Conservation (phyloP, 176 grass and related monocot genomes). For the Themeda triandra region DNA sequence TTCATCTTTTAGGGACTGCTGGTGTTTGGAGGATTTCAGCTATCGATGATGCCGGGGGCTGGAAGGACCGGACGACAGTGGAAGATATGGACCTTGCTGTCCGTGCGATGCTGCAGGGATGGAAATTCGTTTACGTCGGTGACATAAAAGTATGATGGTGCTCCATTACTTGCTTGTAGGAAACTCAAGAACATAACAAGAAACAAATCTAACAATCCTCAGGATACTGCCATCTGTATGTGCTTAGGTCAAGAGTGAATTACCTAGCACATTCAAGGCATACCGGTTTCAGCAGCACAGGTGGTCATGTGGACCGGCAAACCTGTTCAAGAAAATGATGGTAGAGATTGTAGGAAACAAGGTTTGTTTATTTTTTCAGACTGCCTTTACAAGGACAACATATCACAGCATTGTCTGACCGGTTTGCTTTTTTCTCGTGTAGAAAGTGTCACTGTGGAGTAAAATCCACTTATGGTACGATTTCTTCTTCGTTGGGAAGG, state of each 20-base stretch:
- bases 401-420: conserved; percentile 9
- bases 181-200: neutral
- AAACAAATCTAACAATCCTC: conserved; percentile 4
- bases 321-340: conserved; percentile 90
- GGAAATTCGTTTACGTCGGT: conserved; percentile 86
- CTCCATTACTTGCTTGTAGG: conserved; percentile 15
- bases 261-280: conserved; percentile 96
- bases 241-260: conserved; percentile 83
- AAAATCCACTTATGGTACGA: conserved; percentile 81
- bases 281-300: conserved; percentile 91
- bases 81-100: conserved; percentile 98
- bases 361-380: conserved; percentile 38
- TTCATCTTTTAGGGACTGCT: conserved; percentile 61
- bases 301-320: conserved; percentile 91
- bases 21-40: conserved; percentile 89
- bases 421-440: neutral
- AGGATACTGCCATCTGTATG: conserved; percentile 9
- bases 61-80: conserved; percentile 96
- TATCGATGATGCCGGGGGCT: conserved; percentile 73
- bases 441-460: conserved; percentile 74
- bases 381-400: neutral
- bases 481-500: conserved; percentile 90
- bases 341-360: conserved; percentile 61
- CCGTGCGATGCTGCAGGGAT: conserved; percentile 61
- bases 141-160: conserved; percentile 53